Base-by-base conservation (phyloP, 495 filamentous ascomycete species). In the Annulohypoxylon nitens region DNA sequence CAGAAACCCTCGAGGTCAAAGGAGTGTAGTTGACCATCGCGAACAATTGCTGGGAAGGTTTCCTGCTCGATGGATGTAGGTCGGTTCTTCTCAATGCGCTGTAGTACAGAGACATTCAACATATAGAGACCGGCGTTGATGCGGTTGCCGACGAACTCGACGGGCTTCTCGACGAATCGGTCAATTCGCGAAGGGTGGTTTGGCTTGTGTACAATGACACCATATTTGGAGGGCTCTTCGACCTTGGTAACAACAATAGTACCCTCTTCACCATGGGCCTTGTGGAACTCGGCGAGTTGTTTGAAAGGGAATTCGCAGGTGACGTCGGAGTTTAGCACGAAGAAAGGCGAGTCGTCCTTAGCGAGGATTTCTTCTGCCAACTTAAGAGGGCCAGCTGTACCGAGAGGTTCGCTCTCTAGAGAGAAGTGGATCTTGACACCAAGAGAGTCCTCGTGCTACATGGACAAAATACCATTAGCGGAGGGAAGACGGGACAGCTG, bases 41-140 rank as follows among this genome's bases (percentile, higher is more conserved):
- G 90, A 81, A 90, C 91, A 77, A 99, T 97, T 68, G 93, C 92
- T 47, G 96, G 96, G 92, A 99, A 99, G 26, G 94, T 99, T 84
- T 99, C 96, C 84, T 98, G 96, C 83, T 99, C 96, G 81, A 99
- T 99, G n/a, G 94, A 97, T 39, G 97, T 99, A 34, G 96, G 96
- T 57, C 97, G 93, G 61, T 79, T 79, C 70, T 98, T 89, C 79
- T 98, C 97, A 78, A 99, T 98, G 75, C 96, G 92, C 34, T 89
- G 83, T 50, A 99, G 88, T 18, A 98, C 93, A 59, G 90, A 92
- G 39, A 95, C 93, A 87, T 97, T 99, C 76, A 99, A 87, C 80
- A 99, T 97, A 87, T 99, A 99, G 80, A 99, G 93, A 84, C 96
- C 96, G 75, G 96, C 96, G 77, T 99, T 99, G 88, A 99, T 99